Evolutionary conservation across 371 early-diverging fungal species (phyloP).

Genomic region (Nematocida ausubeli): DNA sequence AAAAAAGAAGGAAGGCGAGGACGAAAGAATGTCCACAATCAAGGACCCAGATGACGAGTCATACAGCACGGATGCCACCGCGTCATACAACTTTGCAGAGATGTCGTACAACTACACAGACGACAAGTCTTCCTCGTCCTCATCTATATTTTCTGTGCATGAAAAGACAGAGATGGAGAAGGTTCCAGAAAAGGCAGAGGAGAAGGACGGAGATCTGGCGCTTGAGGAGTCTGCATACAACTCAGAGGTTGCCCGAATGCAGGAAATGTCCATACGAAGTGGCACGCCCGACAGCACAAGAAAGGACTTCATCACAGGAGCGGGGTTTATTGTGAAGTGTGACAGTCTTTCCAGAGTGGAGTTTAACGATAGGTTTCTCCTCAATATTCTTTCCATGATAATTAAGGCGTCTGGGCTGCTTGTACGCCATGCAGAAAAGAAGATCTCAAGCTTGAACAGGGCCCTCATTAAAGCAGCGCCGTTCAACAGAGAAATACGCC

Average conservation of each 20-base stretch:
- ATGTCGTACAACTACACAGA: conserved; percentile 50
- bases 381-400: conserved; percentile 33
- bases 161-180: not conserved
- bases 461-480: conserved; percentile 46
- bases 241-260: not conserved
- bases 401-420: conserved; percentile 44
- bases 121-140: conserved; percentile 39
- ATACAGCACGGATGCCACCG: conserved; percentile 37
- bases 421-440: conserved; percentile 51
- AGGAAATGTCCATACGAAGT: conserved; percentile 1
- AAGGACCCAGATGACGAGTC: conserved; percentile 34
- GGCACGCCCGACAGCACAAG: not conserved
- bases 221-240: not conserved
- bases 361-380: conserved; percentile 26
- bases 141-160: conserved; percentile 9
- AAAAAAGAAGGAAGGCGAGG: not conserved
- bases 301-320: not conserved
- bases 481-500: conserved; percentile 36
- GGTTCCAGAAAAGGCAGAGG: not conserved
- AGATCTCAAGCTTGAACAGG: conserved; percentile 16
- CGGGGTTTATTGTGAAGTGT: conserved; percentile 12
- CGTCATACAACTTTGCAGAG: conserved; percentile 43
- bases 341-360: not conserved
- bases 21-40: conserved; percentile 14
- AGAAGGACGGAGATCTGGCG: not conserved